Percentiles rank a stretch among this genome's conserved stretches.
These are phyloP conservation scores for Alternaria sp. DNA, from an alignment of 2,329 filamentous ascomycete species.

Conservation along the genomic window DNA sequence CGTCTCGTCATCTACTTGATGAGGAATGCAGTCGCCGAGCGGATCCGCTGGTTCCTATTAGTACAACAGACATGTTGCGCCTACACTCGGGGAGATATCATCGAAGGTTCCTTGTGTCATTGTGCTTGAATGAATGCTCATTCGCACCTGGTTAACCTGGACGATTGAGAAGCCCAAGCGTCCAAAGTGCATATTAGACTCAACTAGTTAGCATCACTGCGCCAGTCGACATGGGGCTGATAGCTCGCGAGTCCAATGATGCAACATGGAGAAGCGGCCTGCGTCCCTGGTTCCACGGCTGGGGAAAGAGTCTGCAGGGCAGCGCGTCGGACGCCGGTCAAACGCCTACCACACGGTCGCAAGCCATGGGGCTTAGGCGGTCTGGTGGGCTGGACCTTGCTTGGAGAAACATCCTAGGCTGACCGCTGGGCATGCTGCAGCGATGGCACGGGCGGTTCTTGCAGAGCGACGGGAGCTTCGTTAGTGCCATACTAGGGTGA, in stretches of 20 bases:
- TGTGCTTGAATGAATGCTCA: constrained; percentile 39
- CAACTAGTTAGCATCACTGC: constrained; percentile 40
- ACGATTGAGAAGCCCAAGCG: constrained; percentile 45
- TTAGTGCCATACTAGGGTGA: constrained; percentile 24
- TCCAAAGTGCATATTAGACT: constrained; percentile 45
- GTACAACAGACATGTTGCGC: constrained; percentile 37
- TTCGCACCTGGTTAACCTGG: constrained; percentile 42
- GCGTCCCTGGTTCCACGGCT: constrained; percentile 34
- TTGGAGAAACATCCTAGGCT: constrained; percentile 30
- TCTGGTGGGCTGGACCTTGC: constrained; percentile 36
- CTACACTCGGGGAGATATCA: constrained; percentile 32
- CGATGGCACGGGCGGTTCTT: constrained; percentile 36
- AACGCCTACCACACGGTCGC: constrained; percentile 37
- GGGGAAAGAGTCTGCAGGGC: constrained; percentile 38
- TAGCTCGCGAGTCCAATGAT: constrained; percentile 32
- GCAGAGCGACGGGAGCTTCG: constrained; percentile 35
- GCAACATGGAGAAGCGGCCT: constrained; percentile 31
- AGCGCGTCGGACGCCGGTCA: constrained; percentile 34
- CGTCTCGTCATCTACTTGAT: constrained; percentile 26
- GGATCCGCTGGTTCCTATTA: constrained; percentile 37
- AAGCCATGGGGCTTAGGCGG: constrained; percentile 37
- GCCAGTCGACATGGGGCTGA: constrained; percentile 32
- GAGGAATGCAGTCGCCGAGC: constrained; percentile 30
- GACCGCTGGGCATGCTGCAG: constrained; percentile 34
- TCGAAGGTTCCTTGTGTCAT: constrained; percentile 43